Conservation (phyloP, 83 land plant species). For the Diphasiastrum complanatum region DNA sequence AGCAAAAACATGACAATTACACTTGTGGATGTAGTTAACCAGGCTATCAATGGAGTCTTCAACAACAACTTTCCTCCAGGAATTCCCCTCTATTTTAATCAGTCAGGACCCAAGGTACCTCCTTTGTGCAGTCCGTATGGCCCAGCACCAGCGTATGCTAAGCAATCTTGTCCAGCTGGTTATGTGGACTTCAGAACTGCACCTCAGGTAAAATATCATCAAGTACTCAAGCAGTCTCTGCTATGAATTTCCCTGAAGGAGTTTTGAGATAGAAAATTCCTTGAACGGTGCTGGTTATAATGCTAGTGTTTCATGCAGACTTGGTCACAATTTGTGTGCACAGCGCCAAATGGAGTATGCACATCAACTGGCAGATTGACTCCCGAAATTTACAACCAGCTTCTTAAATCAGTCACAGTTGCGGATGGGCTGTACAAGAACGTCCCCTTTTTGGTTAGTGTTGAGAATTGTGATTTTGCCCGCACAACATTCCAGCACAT, state of each 20-base stretch:
- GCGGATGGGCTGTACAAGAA: slow-evolving; percentile 22
- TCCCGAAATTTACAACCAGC: slow-evolving; percentile 39
- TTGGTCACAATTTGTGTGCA: slow-evolving; percentile 51
- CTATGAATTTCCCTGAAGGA: neutral
- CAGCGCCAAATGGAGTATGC: slow-evolving; percentile 35
- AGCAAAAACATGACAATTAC: slow-evolving; percentile 48
- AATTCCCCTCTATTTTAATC: slow-evolving; percentile 47
- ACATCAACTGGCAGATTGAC: slow-evolving; percentile 50
- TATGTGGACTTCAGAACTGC: neutral
- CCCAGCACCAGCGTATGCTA: slow-evolving; percentile 14
- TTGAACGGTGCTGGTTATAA: neutral
- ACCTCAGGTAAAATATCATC: slow-evolving; percentile 9
- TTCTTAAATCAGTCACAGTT: slow-evolving; percentile 31
- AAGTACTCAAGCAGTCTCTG: too few relatives aligned
- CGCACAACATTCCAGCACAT: slow-evolving; percentile 16
- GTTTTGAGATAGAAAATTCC: neutral
- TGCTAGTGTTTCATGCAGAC: slow-evolving; percentile 33
- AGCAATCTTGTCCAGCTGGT: slow-evolving; percentile 35
- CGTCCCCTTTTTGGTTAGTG: slow-evolving; percentile 12
- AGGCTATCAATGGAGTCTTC: neutral
- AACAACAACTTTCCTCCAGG: neutral
- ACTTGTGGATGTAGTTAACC: slow-evolving; percentile 7
- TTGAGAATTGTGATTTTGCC: slow-evolving; percentile 20
- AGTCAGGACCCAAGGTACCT: slow-evolving; percentile 46
- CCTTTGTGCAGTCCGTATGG: slow-evolving; percentile 21